Conservation (phyloP, 352 stramenopile species). For the Globisporangium middletonii region DNA sequence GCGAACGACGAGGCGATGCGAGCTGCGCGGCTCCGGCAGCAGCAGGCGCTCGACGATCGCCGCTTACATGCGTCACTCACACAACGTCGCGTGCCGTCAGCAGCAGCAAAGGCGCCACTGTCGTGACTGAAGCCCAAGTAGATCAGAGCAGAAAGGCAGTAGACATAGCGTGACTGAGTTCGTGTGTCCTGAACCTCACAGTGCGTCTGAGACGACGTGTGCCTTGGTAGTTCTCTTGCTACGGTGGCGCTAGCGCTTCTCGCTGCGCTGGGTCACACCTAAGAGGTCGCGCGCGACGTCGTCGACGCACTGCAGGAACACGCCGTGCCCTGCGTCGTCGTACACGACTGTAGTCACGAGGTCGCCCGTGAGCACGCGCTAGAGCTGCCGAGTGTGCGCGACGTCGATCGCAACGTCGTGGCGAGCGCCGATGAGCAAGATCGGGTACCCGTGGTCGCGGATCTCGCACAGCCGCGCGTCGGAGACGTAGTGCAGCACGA, state of each 20-base stretch:
- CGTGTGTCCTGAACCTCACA: no score
- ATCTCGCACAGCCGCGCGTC: no score
- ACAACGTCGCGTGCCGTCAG: slow-evolving; percentile 1
- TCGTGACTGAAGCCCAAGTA: no score
- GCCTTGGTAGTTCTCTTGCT: not conserved
- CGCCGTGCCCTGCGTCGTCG: slow-evolving; percentile 30
- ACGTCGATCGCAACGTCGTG: no score
- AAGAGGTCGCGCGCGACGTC: slow-evolving; percentile 30
- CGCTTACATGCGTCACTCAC: slow-evolving; percentile 1
- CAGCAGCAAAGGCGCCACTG: no score
- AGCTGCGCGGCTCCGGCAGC: slow-evolving; percentile 37
- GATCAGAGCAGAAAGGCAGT: no score
- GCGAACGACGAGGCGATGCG: slow-evolving; percentile 70
- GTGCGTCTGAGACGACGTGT: no score
- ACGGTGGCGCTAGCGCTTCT: not conserved
- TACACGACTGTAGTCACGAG: slow-evolving; percentile 25
- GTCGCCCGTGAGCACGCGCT: slow-evolving; percentile 8
- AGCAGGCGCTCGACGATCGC: slow-evolving; percentile 11
- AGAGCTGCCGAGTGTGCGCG: no score
- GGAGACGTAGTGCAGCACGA: no score
- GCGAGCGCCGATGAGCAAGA: no score
- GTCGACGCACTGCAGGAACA: slow-evolving; percentile 40
- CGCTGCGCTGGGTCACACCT: slow-evolving; percentile 13
- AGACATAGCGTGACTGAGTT: no score
- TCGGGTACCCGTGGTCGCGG: no score